Conservation (phyloP, 192 early-diverging fungal genomes). For the Coemansia sp. region DNA sequence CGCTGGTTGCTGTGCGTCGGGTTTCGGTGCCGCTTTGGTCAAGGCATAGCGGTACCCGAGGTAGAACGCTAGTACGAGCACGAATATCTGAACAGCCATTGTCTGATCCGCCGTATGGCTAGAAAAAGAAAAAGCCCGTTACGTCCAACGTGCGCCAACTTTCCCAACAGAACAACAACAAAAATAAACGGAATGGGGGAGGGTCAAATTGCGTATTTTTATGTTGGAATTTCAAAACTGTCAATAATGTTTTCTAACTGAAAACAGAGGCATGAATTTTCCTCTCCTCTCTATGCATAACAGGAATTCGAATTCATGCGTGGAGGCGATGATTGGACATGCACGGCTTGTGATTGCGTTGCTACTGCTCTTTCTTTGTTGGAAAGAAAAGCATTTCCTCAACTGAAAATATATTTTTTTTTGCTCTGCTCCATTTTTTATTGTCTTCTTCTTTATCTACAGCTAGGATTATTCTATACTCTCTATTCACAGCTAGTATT, state of each 20-base stretch:
- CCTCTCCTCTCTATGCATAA: no score
- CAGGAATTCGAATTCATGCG: no score
- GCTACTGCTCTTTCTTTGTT: neutral
- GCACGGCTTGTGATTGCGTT: neutral
- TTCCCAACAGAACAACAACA: neutral
- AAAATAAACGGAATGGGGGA: neutral
- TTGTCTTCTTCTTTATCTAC: neutral
- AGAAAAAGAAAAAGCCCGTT: neutral
- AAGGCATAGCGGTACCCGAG: conserved; percentile 39
- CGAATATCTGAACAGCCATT: conserved; percentile 32
- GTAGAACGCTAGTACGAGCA: conserved; percentile 23
- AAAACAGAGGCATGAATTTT: no score
- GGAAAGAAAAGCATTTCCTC: conserved; percentile 7
- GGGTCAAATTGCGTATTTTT: neutral
- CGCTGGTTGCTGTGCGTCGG: conserved; percentile 13
- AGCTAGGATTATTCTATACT: neutral
- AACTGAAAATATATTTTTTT: neutral
- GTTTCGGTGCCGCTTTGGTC: neutral
- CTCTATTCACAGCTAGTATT: no score
- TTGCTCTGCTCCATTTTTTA: neutral
- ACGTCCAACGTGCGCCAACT: neutral
- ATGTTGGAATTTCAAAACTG: neutral
- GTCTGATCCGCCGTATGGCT: neutral
- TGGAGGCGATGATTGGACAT: neutral
- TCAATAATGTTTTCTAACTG: no score